Evolutionary conservation across 2,329 filamentous ascomycete species (phyloP).

Genomic region (Aspergillus pseudonomiae): DNA sequence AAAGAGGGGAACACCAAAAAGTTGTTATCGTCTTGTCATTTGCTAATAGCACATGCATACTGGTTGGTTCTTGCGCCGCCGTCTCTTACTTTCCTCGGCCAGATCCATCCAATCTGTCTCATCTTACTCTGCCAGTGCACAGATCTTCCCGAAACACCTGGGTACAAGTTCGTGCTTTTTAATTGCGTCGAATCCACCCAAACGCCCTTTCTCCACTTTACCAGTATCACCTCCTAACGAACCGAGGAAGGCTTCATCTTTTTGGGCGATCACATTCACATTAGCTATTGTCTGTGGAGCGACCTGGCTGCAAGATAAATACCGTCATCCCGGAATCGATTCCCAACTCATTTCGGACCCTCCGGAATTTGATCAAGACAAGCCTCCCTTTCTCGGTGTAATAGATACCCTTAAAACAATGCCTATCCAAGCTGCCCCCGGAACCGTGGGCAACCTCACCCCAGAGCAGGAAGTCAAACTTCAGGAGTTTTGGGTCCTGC

Average conservation of each 20-base stretch:
- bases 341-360: constrained; percentile 13
- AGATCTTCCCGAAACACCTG: constrained; percentile 21
- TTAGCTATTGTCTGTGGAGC: constrained; percentile 38
- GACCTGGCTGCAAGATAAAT: constrained; percentile 37
- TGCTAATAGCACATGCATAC: constrained; percentile 39
- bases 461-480: constrained; percentile 85
- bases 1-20: neutral
- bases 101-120: constrained; percentile 24
- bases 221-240: constrained; percentile 23
- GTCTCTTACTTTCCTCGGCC: constrained; percentile 37
- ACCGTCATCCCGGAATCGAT: constrained; percentile 23
- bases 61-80: constrained; percentile 31
- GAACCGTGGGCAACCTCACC: constrained; percentile 85
- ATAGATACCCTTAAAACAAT: constrained; percentile 42
- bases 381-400: constrained; percentile 34
- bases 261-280: constrained; percentile 42
- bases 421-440: constrained; percentile 46
- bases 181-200: constrained; percentile 26
- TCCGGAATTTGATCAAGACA: constrained; percentile 18
- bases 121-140: constrained; percentile 22
- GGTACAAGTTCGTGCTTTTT: constrained; percentile 24
- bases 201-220: constrained; percentile 32
- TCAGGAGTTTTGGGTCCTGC: constrained; percentile 78
- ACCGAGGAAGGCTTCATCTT: constrained; percentile 39
- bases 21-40: constrained; percentile 3